phyloP scores from a whole-genome alignment of 306 rosid genomes.

The Gastrolobium bilobum region DNA sequence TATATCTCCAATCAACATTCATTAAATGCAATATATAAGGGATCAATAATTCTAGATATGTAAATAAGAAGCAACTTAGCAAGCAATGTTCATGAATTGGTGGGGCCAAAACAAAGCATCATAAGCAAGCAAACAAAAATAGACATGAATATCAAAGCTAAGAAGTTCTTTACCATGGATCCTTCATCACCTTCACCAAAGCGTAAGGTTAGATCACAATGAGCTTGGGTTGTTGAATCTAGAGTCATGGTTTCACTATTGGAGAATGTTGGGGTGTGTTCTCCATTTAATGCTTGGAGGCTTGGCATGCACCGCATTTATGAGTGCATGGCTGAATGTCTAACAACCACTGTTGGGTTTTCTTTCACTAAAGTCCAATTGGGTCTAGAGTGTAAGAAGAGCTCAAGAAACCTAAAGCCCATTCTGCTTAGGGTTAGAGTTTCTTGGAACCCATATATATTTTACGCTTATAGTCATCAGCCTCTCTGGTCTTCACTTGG shows the following conservation, averaged over 20 bases:
- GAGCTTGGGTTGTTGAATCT: constrained; percentile 97
- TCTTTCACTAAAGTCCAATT: too few relatives aligned
- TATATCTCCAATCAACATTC: constrained; percentile 4
- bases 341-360: too few relatives aligned
- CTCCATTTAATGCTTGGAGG: too few relatives aligned
- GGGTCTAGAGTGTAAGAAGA: too few relatives aligned
- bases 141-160: background rate
- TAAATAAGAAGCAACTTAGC: background rate
- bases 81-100: background rate
- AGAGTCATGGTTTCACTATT: constrained; percentile 97
- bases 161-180: constrained; percentile 78
- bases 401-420: too few relatives aligned
- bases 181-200: constrained; percentile 99
- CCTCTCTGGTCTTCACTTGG: too few relatives aligned
- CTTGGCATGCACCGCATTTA: too few relatives aligned
- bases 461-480: too few relatives aligned
- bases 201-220: constrained; percentile 94
- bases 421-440: too few relatives aligned
- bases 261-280: too few relatives aligned
- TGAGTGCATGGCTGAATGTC: too few relatives aligned
- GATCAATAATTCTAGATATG: background rate
- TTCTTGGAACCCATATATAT: too few relatives aligned
- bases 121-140: background rate
- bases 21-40: constrained; percentile 21
- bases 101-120: background rate